A percentile compares a stretch with the other conserved stretches of the same genome.
These are phyloP conservation scores for Colletotrichum lupini DNA, from an alignment of 2,329 filamentous ascomycete species.

Conservation along the genomic window DNA sequence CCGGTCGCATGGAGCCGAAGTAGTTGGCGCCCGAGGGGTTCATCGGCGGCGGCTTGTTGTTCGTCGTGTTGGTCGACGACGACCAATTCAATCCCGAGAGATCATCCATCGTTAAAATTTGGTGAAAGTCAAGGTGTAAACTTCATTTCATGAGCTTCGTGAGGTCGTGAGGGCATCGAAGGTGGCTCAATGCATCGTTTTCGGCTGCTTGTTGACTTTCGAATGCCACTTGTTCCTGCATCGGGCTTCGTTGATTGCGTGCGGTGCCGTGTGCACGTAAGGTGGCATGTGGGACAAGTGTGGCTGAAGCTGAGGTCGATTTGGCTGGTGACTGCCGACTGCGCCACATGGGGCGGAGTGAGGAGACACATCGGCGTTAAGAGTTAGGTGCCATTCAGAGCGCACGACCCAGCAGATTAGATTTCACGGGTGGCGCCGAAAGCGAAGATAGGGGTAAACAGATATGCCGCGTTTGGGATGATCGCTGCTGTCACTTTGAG, in stretches of 20 bases:
- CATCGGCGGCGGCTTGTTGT: constrained; percentile 55
- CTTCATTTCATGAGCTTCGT: constrained; percentile 34
- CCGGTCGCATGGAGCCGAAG: constrained; percentile 65
- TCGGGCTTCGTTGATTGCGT: constrained; percentile 31
- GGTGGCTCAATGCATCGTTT: constrained; percentile 32
- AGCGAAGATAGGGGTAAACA: constrained; percentile 13
- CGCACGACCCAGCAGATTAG: constrained; percentile 14
- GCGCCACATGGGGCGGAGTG: background rate
- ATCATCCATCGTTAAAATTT: constrained; percentile 65
- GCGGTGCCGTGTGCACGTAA: constrained; percentile 26
- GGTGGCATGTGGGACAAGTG: constrained; percentile 29
- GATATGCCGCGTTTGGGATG: background rate
- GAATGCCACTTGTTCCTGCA: constrained; percentile 16
- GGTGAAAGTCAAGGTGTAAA: constrained; percentile 13
- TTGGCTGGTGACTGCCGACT: background rate
- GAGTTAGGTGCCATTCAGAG: background rate
- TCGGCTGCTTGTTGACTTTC: constrained; percentile 19
- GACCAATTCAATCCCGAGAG: constrained; percentile 71
- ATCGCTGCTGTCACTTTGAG: constrained; percentile 15
- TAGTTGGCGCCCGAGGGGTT: constrained; percentile 53
- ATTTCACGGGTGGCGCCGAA: constrained; percentile 25
- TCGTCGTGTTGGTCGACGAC: constrained; percentile 47
- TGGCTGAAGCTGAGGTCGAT: constrained; percentile 26
- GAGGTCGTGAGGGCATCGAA: constrained; percentile 32
- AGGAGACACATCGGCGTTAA: background rate